phyloP scores from a whole-genome alignment of 192 early-diverging fungal species.

The Funneliformis geosporum region DNA sequence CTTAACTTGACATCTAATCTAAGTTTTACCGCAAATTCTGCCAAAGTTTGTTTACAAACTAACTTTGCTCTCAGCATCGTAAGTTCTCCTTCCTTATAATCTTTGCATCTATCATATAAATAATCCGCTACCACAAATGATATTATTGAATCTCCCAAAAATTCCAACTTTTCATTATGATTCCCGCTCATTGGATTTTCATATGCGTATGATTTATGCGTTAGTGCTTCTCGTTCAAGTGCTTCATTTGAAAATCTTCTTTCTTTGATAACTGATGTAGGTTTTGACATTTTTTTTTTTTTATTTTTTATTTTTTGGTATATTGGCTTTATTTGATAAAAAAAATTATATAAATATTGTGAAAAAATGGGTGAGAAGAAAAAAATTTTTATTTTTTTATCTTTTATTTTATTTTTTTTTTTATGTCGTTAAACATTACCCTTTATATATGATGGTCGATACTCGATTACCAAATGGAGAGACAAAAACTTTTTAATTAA shows the following conservation, averaged over 20 bases:
- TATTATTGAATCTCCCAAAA: neutral
- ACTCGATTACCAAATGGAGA: too few relatives aligned
- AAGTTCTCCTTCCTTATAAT: constrained; percentile 1
- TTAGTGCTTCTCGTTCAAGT: neutral
- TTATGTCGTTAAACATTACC: too few relatives aligned
- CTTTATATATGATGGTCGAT: too few relatives aligned
- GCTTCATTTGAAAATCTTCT: neutral
- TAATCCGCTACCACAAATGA: constrained; percentile 1
- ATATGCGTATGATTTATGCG: neutral
- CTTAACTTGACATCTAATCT: neutral
- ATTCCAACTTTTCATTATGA: constrained; percentile 5
- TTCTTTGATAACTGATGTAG: neutral
- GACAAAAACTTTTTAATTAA: too few relatives aligned
- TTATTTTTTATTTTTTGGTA: too few relatives aligned
- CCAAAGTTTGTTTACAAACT: constrained; percentile 14
- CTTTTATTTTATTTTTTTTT: too few relatives aligned
- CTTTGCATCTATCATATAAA: neutral
- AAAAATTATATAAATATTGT: too few relatives aligned
- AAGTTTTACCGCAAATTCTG: neutral
- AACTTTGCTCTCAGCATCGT: neutral
- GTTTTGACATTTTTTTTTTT: neutral
- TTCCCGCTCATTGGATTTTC: neutral
- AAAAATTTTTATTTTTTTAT: too few relatives aligned
- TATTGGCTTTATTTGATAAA: too few relatives aligned
- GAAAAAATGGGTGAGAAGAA: too few relatives aligned